phyloP scores from a whole-genome alignment of 1,139 yeast species.

The Diutina neorugosa region DNA sequence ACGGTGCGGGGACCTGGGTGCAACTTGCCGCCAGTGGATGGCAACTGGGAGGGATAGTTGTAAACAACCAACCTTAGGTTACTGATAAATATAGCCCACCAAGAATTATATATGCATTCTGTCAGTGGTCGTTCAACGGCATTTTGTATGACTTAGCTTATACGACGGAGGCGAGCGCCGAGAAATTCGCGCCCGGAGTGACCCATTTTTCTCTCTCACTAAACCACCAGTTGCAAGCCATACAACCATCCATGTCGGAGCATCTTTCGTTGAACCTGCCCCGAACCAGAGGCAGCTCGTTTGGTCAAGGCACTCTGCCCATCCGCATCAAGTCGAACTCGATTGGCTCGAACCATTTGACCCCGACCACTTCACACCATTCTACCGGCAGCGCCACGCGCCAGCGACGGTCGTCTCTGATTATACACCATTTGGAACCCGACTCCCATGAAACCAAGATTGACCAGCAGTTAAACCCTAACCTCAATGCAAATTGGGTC shows the following conservation, averaged over 20 bases:
- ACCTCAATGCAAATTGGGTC: conserved; percentile 93
- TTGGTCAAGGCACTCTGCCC: conserved; percentile 2
- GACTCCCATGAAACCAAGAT: conserved; percentile 86
- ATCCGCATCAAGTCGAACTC: neutral
- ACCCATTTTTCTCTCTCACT: neutral
- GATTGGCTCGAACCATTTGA: neutral
- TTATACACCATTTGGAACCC: conserved; percentile 81
- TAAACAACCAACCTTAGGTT: neutral
- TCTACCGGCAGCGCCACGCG: neutral
- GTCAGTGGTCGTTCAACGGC: neutral
- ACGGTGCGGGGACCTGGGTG: neutral
- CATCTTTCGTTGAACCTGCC: conserved; percentile 3
- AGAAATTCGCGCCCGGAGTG: neutral
- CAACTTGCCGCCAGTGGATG: conserved; percentile 3
- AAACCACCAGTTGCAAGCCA: neutral
- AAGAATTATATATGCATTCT: too few species aligned
- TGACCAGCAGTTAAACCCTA: conserved; percentile 82
- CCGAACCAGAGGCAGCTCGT: neutral
- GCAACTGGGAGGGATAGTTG: conserved; percentile 2
- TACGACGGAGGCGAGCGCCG: neutral
- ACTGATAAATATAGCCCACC: neutral
- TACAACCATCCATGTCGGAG: neutral
- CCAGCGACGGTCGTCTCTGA: conserved; percentile 32
- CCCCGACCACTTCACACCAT: neutral
- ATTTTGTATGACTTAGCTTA: neutral